These are phyloP conservation scores for Setaria italica DNA, from an alignment of 202 grass and related monocot genomes.

Conservation along the genomic window DNA sequence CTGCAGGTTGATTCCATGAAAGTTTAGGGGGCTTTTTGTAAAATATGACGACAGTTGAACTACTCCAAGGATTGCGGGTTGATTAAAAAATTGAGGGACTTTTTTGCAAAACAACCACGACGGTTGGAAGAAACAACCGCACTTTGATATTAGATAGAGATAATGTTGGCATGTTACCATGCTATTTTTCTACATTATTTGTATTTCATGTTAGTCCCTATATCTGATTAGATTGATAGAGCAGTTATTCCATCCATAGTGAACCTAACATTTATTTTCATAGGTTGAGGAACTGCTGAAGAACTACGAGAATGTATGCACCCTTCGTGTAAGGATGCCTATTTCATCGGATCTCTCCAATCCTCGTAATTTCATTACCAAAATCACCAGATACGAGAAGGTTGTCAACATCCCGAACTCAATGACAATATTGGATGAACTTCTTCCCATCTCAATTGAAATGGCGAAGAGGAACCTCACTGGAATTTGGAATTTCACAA, in stretches of 20 bases:
- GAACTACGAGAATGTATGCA: conserved; percentile 85
- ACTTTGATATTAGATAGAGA: no score
- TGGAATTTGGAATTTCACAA: conserved; percentile 91
- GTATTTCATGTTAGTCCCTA: conserved; percentile 19
- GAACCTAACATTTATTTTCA: conserved; percentile 39
- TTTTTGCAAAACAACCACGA: no score
- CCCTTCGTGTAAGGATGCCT: conserved; percentile 82
- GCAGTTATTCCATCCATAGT: background rate
- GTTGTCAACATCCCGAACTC: conserved; percentile 86
- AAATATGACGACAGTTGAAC: no score
- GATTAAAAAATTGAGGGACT: no score
- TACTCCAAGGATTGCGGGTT: no score
- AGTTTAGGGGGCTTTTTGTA: no score
- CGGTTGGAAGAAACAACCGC: no score
- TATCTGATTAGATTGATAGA: background rate
- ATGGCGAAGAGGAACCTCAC: conserved; percentile 86
- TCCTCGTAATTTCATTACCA: conserved; percentile 81
- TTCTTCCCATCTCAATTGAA: conserved; percentile 79
- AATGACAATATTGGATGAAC: conserved; percentile 83
- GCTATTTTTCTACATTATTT: background rate
- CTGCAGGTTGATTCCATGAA: no score
- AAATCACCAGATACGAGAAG: conserved; percentile 75
- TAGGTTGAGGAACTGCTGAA: conserved; percentile 80
- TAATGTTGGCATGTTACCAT: background rate
- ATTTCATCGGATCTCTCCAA: conserved; percentile 83